Conservation (phyloP, 2,329 filamentous ascomycete genomes). For the Exophiala sp. region DNA sequence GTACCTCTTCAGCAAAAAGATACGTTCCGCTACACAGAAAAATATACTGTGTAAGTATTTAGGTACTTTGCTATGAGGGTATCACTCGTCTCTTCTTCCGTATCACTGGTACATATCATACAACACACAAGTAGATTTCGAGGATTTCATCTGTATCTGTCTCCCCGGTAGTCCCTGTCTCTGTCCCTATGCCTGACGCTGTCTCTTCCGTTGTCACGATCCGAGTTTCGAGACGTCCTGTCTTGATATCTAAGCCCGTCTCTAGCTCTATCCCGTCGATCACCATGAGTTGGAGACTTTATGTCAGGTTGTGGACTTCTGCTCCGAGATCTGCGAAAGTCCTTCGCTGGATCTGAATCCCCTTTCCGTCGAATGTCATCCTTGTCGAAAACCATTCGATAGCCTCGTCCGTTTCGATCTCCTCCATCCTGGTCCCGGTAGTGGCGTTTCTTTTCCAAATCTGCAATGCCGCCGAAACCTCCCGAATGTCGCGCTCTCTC, state of each 20-base stretch:
- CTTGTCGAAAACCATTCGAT: slow-evolving; percentile 78
- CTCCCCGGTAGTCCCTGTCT: slow-evolving; percentile 31
- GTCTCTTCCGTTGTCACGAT: slow-evolving; percentile 29
- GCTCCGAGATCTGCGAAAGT: slow-evolving; percentile 30
- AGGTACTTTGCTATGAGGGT: neutral
- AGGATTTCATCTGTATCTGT: neutral
- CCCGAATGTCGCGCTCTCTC: slow-evolving; percentile 67
- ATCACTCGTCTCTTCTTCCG: neutral
- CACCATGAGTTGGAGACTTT: slow-evolving; percentile 9
- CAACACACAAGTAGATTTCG: neutral
- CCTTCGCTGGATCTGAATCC: slow-evolving; percentile 15
- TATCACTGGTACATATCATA: neutral
- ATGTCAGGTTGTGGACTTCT: slow-evolving; percentile 45
- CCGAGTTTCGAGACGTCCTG: slow-evolving; percentile 18
- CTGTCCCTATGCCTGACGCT: slow-evolving; percentile 40
- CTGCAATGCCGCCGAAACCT: slow-evolving; percentile 86
- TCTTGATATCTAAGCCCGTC: slow-evolving; percentile 29
- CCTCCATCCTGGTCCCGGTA: slow-evolving; percentile 68
- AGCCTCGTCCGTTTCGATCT: slow-evolving; percentile 49
- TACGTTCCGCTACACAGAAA: slow-evolving; percentile 1
- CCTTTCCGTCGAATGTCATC: slow-evolving; percentile 53
- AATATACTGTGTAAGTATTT: too few species aligned
- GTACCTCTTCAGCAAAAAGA: neutral
- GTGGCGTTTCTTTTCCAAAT: slow-evolving; percentile 84
- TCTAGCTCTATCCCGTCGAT: neutral